Base-by-base conservation (phyloP, 1,284 basidiomycete species). In the Cryptococcus sp. region DNA sequence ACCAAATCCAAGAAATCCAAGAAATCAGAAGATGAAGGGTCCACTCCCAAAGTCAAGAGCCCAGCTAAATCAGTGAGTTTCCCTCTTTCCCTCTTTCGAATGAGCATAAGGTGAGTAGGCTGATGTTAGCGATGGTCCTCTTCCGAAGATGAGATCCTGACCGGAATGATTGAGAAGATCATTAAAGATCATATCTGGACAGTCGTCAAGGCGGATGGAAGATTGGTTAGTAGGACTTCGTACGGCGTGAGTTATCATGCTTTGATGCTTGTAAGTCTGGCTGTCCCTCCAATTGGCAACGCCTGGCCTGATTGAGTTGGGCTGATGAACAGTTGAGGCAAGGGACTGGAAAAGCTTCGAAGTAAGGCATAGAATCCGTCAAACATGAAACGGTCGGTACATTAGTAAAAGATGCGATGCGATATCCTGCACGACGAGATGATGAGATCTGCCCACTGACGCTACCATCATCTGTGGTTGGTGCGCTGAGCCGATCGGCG, bases 281-380 rank as follows among this genome's bases (percentile, higher is more conserved):
- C 32, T 34, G n/a, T n/a, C n/a, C n/a, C n/a, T n/a, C n/a, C n/a
- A n/a, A 7, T 32, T 14, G 24, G 13, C 28, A 36, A 14, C 7
- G 22, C 45, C 9, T 5, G 16, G 32, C 32, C 10, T 34, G 14
- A 39, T 19, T 7, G 36, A 14, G 14, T 81, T 2, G 75, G 82
- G 57, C 79, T 98, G 54, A 91, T 92, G 75, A 81, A 86, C 75
- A 78, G 77, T 80, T 62, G 74, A 84, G 80, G 81, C 87, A 66
- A 25, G 66, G 72, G 73, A 49, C 47, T 18, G 47, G 47, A 4
- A 48, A 48, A n/a, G 28, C 4, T 44, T 11, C 42, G 42, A 23
- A 23, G 42, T 23, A 22, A n/a, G n/a, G n/a, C n/a, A n/a, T n/a
- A n/a, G n/a, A n/a, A n/a, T n/a, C n/a, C n/a, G n/a, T n/a, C n/a